phyloP scores from a whole-genome alignment of 2,329 filamentous ascomycete genomes.

The Fusarium udum region DNA sequence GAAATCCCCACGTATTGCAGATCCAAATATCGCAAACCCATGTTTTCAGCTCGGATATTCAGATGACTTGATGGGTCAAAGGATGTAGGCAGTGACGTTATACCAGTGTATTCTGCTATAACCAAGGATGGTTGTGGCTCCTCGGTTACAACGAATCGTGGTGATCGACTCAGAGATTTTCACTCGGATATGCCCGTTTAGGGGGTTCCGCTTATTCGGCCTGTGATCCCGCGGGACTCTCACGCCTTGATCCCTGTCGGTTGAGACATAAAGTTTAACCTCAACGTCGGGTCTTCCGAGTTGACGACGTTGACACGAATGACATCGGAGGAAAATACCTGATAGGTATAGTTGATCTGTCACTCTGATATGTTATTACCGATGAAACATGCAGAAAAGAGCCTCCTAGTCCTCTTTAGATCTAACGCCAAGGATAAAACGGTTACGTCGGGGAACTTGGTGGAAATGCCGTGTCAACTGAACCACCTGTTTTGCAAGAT shows the following conservation, averaged over 20 bases:
- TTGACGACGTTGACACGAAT: not conserved
- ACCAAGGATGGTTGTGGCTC: not conserved
- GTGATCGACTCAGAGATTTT: slow-evolving; percentile 2
- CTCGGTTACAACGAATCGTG: not conserved
- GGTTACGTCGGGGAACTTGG: not conserved
- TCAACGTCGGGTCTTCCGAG: slow-evolving; percentile 5
- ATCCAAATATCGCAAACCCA: slow-evolving; percentile 3
- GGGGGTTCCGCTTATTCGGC: not conserved
- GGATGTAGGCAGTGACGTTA: not conserved
- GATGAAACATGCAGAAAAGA: not conserved
- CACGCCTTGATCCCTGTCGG: not conserved
- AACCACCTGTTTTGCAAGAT: not conserved
- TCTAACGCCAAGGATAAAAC: not conserved
- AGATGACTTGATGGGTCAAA: not conserved
- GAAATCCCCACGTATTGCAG: not conserved
- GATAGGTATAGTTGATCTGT: not conserved
- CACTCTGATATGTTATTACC: not conserved
- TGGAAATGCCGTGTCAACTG: not conserved
- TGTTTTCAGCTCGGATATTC: not conserved
- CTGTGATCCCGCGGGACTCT: not conserved
- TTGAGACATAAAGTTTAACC: slow-evolving; percentile 16
- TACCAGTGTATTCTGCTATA: not conserved
- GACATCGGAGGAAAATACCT: not conserved
- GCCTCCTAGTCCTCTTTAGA: not conserved
- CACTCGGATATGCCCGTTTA: slow-evolving; percentile 11